Base-by-base conservation (phyloP, 257 asterid genomes). In the Sherardia arvensis region DNA sequence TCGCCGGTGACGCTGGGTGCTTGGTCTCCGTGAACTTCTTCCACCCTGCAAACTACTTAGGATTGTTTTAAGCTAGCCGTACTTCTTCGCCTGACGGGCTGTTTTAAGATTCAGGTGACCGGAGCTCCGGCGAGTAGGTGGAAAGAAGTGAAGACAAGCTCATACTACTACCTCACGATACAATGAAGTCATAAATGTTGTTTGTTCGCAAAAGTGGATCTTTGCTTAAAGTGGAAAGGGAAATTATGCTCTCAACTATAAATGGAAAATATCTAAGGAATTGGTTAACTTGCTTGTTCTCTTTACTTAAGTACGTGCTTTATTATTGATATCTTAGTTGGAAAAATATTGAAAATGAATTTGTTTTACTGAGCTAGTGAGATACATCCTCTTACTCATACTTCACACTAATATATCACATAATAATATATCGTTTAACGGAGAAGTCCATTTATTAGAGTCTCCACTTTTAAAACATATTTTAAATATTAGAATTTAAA, bases 21-120 rank as follows among this genome's bases (percentile, higher is more conserved):
- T 85, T 76, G 3, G 92, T 87, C 75, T 87, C 95, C 0, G 78
- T 72, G 55, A 87, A 84, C 73, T 80, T 84, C 68, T 74, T 87
- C 75, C 95, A 48, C 0, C 95, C 90, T 0, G 88, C 85, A 0
- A 78, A 74, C 59, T 77, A 85, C 27, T 87, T 83, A 0, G 91
- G 94, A 29, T 63, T 79, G 32, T 87, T 73, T 0, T 84, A 85
- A 63, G 94, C 91, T 27, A 88, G 59, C 15, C n/a, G n/a, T n/a
- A n/a, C n/a, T n/a, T n/a, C n/a, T n/a, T n/a, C n/a, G n/a, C n/a
- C 64, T 20, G 56, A 27, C 54, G 2, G 17, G 22, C 43, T 17
- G 18, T 20, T 38, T 38, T 65, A 47, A 72, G 62, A 65, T 28
- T 69, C 66, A 0, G 59, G 68, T 36, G 45, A 36, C 1, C 45